Evolutionary conservation across 1,284 basidiomycete genomes (phyloP), one percentile per base, ranked within the genome.

Genomic region (Trametes pubescens): DNA sequence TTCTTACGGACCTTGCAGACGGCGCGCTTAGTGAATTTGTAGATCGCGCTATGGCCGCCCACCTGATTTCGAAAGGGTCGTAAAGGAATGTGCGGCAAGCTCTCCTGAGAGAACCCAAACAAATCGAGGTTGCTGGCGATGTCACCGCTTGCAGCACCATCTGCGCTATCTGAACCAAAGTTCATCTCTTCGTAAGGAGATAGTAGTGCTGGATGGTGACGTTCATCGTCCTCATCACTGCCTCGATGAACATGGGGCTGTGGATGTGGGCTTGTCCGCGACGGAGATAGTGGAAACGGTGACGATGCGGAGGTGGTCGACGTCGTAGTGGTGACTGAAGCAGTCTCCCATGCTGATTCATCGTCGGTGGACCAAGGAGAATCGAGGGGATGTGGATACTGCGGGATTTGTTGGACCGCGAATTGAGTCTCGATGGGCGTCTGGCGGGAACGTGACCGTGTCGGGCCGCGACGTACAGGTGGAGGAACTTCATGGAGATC

Each of bases 11-110:
- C 95, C 88, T 99, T 99, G 85, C 97, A 99, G 21, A 99, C 96
- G 11, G 98, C 97, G 59, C 96, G 87, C 71, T 95, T 95, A 2
- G 97, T 99, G 73, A 99, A 99, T 76, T 96, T 96, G 80, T 99
- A 99, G 73, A 99, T 98, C 65, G 95, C 92, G 71, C 88, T 95
- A 77, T 99, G 97, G 1, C 97, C 97, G 47, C 97, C 97, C 26
- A 99, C 97, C 78, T 99, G 96, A 74, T 99, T 98, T 60, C 94
- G 90, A 79, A 98, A 99, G 1, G 98, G 98, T 62, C 94, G 90
- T 6, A 99, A 82, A 40, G 97, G 97, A 51, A 99, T 96, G 59
- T 95, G 94, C n/a, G 94, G 93, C 52, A 93, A 78, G 63, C 82
- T 81, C 60, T 87, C 86, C 61, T 86, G 82, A 14, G 84, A 80